Conservation (phyloP, 768 basidiomycete genomes). For the Favolaschia claudopus region DNA sequence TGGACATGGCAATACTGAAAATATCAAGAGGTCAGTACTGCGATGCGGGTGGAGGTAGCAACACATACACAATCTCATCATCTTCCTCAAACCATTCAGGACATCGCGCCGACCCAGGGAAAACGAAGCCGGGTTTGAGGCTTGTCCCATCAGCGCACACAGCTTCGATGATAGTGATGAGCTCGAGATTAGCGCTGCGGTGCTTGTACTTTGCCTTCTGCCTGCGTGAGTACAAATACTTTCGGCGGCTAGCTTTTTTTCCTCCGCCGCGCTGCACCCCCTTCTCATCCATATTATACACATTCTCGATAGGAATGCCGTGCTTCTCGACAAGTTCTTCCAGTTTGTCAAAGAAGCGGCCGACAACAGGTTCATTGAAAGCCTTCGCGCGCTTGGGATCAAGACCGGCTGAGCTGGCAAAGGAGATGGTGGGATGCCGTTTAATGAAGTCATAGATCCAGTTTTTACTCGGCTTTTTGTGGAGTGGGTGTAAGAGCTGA, state of each 20-base stretch:
- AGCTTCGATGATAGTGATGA: constrained; percentile 44
- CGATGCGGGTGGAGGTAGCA: not conserved
- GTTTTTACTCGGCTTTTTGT: not conserved
- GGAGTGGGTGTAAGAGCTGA: not conserved
- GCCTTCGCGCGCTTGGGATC: too few relatives aligned
- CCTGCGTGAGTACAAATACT: constrained; percentile 3
- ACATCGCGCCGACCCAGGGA: constrained; percentile 23
- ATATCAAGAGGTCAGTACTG: constrained; percentile 13
- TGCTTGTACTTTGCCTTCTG: constrained; percentile 21
- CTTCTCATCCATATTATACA: constrained; percentile 14
- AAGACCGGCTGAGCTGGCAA: not conserved
- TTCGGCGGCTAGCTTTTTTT: not conserved
- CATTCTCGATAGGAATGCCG: not conserved
- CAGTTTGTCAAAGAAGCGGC: too few relatives aligned
- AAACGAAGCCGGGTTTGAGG: constrained; percentile 37
- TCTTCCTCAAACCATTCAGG: constrained; percentile 34
- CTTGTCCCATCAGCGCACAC: constrained; percentile 37
- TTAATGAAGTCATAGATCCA: not conserved
- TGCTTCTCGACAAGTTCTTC: not conserved
- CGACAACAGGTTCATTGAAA: too few relatives aligned
- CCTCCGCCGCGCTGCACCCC: constrained; percentile 1
- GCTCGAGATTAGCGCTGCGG: constrained; percentile 35
- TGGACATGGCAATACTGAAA: constrained; percentile 40
- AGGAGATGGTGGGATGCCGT: not conserved
- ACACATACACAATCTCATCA: constrained; percentile 27